Percentiles rank a stretch among this genome's conserved stretches.
These are phyloP conservation scores for Antrodiella citrinella DNA, from an alignment of 768 basidiomycete species.

Conservation along the genomic window DNA sequence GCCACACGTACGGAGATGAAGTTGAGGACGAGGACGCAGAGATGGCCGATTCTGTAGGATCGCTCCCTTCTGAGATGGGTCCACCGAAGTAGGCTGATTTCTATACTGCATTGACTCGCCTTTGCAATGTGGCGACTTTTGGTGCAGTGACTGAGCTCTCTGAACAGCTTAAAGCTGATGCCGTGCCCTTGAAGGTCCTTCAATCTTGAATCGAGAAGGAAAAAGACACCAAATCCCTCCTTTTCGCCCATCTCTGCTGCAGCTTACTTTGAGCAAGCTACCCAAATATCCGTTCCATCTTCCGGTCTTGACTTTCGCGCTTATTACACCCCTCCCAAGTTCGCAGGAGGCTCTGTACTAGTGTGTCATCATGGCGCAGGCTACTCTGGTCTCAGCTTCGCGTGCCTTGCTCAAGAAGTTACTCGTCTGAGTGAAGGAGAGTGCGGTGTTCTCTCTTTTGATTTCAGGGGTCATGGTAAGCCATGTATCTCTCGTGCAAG, in stretches of 20 bases:
- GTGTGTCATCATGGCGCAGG: constrained; percentile 96
- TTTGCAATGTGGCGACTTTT: too few relatives aligned
- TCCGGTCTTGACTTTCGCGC: constrained; percentile 63
- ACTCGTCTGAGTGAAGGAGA: constrained; percentile 51
- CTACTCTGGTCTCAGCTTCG: constrained; percentile 84
- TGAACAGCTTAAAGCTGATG: too few relatives aligned
- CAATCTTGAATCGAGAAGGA: constrained; percentile 51
- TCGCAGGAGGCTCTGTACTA: constrained; percentile 55
- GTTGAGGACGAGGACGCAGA: constrained; percentile 50
- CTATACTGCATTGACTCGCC: too few relatives aligned
- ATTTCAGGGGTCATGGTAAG: constrained; percentile 85
- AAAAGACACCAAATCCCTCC: constrained; percentile 49
- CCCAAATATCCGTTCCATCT: constrained; percentile 61
- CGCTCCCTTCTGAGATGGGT: constrained; percentile 52
- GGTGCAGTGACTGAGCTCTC: too few relatives aligned
- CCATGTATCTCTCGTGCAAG: neutral
- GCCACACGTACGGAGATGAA: constrained; percentile 15
- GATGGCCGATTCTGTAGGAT: constrained; percentile 47
- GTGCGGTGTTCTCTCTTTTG: constrained; percentile 74
- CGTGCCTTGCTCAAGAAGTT: constrained; percentile 82
- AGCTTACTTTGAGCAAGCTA: constrained; percentile 70
- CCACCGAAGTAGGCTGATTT: too few relatives aligned
- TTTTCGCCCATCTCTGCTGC: constrained; percentile 73
- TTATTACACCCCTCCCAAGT: constrained; percentile 73
- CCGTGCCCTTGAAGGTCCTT: constrained; percentile 51